phyloP scores from a whole-genome alignment of 2,329 filamentous ascomycete genomes.

The Cytospora schulzeri region DNA sequence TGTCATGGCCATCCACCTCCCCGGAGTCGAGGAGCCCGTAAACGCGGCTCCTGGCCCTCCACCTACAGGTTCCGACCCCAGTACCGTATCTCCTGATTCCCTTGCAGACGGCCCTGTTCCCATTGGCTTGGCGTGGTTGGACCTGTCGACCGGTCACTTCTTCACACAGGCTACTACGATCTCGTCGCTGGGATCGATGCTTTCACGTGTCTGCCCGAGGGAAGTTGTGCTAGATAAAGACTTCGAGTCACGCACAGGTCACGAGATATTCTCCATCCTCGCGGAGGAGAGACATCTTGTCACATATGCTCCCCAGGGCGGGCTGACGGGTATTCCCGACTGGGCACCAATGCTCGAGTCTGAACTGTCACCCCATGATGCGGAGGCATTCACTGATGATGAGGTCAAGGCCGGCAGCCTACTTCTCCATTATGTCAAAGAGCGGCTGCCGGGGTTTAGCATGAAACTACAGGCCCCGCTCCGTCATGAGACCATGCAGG shows the following conservation, averaged over 20 bases:
- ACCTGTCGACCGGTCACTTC: slow-evolving; percentile 93
- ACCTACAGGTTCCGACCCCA: slow-evolving; percentile 7
- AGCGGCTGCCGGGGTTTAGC: slow-evolving; percentile 73
- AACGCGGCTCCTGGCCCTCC: slow-evolving; percentile 2
- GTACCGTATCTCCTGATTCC: slow-evolving; percentile 20
- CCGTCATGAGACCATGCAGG: slow-evolving; percentile 71
- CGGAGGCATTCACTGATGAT: slow-evolving; percentile 60
- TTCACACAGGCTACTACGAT: slow-evolving; percentile 78
- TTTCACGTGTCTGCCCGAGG: slow-evolving; percentile 80
- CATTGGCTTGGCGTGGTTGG: slow-evolving; percentile 88
- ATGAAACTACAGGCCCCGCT: slow-evolving; percentile 84
- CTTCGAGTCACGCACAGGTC: slow-evolving; percentile 58
- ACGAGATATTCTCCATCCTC: slow-evolving; percentile 67
- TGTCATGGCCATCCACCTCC: slow-evolving; percentile 75
- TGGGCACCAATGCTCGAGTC: slow-evolving; percentile 81
- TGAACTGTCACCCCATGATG: slow-evolving; percentile 58
- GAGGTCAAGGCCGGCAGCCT: slow-evolving; percentile 79
- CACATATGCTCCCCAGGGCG: slow-evolving; percentile 63
- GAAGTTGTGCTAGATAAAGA: slow-evolving; percentile 79
- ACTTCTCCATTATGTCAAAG: slow-evolving; percentile 81
- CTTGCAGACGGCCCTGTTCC: slow-evolving; percentile 37
- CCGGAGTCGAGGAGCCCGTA: slow-evolving; percentile 12
- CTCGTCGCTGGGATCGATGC: slow-evolving; percentile 71
- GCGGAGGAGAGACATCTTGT: slow-evolving; percentile 75
- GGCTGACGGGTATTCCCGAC: slow-evolving; percentile 54